These are phyloP conservation scores for Myrica gale DNA, from an alignment of 306 rosid species.

Conservation along the genomic window DNA sequence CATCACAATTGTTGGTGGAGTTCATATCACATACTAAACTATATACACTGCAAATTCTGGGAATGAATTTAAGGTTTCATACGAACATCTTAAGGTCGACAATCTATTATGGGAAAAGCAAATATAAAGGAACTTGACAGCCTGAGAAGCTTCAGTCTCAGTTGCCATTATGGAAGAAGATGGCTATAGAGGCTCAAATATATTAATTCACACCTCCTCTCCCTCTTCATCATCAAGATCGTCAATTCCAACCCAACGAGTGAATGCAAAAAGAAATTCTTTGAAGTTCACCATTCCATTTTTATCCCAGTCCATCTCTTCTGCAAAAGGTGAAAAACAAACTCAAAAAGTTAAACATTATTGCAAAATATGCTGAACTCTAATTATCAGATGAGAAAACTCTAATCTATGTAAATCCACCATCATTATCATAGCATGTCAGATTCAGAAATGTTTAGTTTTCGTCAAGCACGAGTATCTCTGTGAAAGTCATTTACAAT, in stretches of 20 bases:
- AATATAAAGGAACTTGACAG: constrained; percentile 18
- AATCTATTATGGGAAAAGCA: constrained; percentile 37
- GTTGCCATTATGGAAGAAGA: not conserved
- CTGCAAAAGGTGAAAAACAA: constrained; percentile 45
- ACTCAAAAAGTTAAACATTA: not conserved
- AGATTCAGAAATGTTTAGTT: not conserved
- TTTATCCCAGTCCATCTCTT: constrained; percentile 98
- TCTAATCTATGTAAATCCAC: not conserved
- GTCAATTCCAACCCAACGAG: constrained; percentile 92
- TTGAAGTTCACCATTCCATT: constrained; percentile 98
- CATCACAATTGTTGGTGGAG: no score
- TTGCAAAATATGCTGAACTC: not conserved
- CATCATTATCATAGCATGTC: not conserved
- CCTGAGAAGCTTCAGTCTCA: constrained; percentile 18
- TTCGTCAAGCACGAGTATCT: not conserved
- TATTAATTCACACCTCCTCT: constrained; percentile 17
- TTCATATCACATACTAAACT: no score
- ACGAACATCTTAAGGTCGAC: constrained; percentile 27
- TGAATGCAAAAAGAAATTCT: constrained; percentile 92
- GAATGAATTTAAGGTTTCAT: constrained; percentile 21
- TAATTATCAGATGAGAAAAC: not conserved
- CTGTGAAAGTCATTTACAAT: not conserved
- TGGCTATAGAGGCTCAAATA: constrained; percentile 4
- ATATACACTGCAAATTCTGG: constrained; percentile 37
- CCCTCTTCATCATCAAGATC: constrained; percentile 73